Conservation (phyloP, 202 grass and related monocot species). For the Saccharum hybrid region DNA sequence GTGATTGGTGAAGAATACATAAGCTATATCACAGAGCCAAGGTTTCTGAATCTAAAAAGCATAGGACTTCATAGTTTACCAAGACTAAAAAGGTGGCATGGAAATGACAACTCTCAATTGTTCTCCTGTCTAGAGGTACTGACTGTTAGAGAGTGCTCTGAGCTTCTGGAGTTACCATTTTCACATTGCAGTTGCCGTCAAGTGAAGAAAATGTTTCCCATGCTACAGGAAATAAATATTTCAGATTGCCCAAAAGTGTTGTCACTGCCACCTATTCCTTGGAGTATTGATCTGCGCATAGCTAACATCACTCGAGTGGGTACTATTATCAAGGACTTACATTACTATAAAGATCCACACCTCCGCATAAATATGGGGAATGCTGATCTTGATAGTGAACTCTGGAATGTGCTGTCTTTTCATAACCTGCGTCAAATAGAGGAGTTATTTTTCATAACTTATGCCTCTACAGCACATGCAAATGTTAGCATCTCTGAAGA, state of each 20-base stretch:
- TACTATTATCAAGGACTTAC: no score
- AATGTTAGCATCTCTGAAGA: no score
- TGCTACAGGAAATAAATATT: neutral
- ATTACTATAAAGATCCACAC: no score
- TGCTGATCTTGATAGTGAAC: no score
- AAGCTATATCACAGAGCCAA: neutral
- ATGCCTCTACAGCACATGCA: no score
- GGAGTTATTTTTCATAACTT: no score
- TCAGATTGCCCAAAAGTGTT: neutral
- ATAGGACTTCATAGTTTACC: neutral
- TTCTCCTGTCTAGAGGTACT: neutral
- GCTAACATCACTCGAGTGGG: no score
- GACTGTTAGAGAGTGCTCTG: neutral
- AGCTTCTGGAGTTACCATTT: conserved; percentile 12
- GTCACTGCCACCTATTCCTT: no score
- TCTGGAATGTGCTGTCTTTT: no score
- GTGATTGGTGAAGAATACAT: neutral
- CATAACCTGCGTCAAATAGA: no score
- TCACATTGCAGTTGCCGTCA: neutral
- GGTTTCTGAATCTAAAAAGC: neutral
- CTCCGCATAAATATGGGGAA: no score
- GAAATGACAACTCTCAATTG: neutral
- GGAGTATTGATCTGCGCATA: no score
- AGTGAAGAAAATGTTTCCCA: neutral
- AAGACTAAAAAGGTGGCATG: neutral